phyloP scores from a whole-genome alignment of 2,329 filamentous ascomycete species.

The Xylaria sp. region DNA sequence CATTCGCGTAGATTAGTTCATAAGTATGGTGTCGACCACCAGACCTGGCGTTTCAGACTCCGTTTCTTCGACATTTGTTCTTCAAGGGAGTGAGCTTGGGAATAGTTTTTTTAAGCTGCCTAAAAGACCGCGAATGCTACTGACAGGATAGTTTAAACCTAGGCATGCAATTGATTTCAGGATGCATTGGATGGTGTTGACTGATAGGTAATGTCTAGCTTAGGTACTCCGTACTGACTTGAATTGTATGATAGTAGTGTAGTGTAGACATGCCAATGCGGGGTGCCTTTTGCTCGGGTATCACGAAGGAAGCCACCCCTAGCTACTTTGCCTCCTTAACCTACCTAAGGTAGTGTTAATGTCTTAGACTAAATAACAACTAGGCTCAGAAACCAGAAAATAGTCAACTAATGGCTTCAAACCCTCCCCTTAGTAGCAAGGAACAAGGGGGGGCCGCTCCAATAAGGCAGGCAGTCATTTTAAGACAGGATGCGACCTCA shows the following conservation, averaged over 20 bases:
- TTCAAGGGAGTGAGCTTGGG: no score
- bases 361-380: constrained; percentile 2
- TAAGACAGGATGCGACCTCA: not conserved
- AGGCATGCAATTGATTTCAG: not conserved
- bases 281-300: no score
- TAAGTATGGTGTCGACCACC: not conserved
- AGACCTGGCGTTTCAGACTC: not conserved
- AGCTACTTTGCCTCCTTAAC: not conserved
- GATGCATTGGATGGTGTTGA: not conserved
- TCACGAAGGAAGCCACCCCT: not conserved
- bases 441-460: not conserved
- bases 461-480: not conserved
- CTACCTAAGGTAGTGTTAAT: not conserved
- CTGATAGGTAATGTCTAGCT: not conserved
- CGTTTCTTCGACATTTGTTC: not conserved
- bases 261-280: no score
- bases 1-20: not conserved
- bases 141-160: not conserved
- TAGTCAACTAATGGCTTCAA: not conserved
- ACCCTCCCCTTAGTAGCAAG: not conserved
- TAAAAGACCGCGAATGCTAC: not conserved
- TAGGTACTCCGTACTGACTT: not conserved
- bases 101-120: no score
- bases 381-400: not conserved
- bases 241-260: no score